Evolutionary conservation across 306 rosid species (phyloP).

Genomic region (Cicer pinnatifidum): DNA sequence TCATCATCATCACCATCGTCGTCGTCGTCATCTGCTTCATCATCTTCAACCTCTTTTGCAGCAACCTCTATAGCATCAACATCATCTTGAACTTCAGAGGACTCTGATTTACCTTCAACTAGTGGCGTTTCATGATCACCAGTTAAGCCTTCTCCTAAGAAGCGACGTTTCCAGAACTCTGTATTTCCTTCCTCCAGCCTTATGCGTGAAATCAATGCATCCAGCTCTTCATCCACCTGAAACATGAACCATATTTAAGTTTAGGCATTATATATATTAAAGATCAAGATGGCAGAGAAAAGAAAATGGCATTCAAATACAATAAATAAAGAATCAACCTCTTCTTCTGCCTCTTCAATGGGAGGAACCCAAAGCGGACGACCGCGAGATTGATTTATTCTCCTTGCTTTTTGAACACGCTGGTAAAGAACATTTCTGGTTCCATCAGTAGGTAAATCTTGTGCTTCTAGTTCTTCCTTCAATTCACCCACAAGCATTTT

Average conservation of each 20-base stretch:
- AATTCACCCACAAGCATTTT: slow-evolving; percentile 90
- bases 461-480: slow-evolving; percentile 96
- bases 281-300: slow-evolving; percentile 35
- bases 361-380: slow-evolving; percentile 99
- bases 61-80: slow-evolving; percentile 62
- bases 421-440: slow-evolving; percentile 97
- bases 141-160: slow-evolving; percentile 79
- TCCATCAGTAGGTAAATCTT: slow-evolving; percentile 90
- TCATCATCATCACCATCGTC: slow-evolving; percentile 65
- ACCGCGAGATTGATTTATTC: slow-evolving; percentile 96
- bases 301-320: slow-evolving; percentile 9
- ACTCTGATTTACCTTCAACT: slow-evolving; percentile 48
- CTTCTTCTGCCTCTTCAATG: slow-evolving; percentile 90
- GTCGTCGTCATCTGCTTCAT: slow-evolving; percentile 64
- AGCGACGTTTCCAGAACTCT: slow-evolving; percentile 91
- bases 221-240: slow-evolving; percentile 93
- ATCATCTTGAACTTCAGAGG: slow-evolving; percentile 62
- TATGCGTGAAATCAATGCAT: slow-evolving; percentile 80
- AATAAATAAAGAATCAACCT: slow-evolving; percentile 55
- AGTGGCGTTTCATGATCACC: slow-evolving; percentile 52
- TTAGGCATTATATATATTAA: slow-evolving; percentile 29
- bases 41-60: slow-evolving; percentile 76
- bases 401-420: slow-evolving; percentile 98
- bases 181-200: slow-evolving; percentile 88
- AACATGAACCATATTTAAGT: slow-evolving; percentile 44